Base-by-base conservation (phyloP, 179 eudicot genomes). In the Spinacia oleracea region DNA sequence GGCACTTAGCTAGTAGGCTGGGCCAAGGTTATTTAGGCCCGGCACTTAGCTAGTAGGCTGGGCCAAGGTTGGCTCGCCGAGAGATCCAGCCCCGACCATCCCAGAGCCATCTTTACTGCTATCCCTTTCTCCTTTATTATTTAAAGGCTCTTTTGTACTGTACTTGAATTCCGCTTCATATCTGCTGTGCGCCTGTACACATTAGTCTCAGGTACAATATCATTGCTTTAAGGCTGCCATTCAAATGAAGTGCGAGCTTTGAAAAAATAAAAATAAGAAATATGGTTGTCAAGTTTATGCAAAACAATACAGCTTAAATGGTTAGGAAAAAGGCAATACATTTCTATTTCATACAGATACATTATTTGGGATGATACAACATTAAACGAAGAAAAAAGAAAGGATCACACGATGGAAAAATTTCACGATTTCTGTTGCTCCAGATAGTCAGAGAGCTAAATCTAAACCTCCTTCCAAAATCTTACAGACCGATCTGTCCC, bases 401-500 rank as follows among this genome's bases (percentile, higher is more conserved):
- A 8, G 60, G 75, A 72, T 51, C 62, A 72, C 20, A 9, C 18
- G 21, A 32, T 10, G 25, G 18, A 51, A 29, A 72, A 16, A 32
- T 6, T 50, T 23, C 40, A 50, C n/a, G 74, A 50, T 27, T 43
- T 34, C 25, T 3, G 6, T 14, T 27, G 32, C 18, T 32, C 18
- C 16, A 4, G 18, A 27, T 27, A n/a, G 63, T 58, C 63, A 60
- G 65, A 4, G 16, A 60, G 65, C 29, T 9, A 27, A 42, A 62
- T 27, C 78, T 89, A 89, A 76, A 70, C 74, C 81, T 89, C 89
- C 81, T 86, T 91, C 95, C 97, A 92, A 79, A 86, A 88, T 69
- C 95, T 84, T 72, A 92, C 77, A 72, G 96, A 91, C 51, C 92
- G 85, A 78, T 93, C 96, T 3, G 86, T 87, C 51, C 96, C 96